phyloP scores from a whole-genome alignment of 2,329 filamentous ascomycete species.

The Venturia asperata region DNA sequence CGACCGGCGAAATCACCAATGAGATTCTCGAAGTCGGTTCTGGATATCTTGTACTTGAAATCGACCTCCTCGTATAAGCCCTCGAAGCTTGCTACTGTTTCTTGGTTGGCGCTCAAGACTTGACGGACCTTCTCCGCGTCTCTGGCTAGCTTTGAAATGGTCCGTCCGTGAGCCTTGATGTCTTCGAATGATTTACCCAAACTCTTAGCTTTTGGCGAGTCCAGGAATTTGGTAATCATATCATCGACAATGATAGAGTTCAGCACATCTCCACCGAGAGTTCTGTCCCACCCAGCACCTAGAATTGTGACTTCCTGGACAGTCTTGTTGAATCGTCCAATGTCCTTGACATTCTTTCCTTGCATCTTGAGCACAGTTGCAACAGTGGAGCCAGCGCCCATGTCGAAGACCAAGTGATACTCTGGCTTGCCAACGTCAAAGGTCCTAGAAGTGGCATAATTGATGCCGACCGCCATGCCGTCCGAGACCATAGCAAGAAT shows the following conservation, averaged over 20 bases:
- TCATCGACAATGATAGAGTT: constrained; percentile 85
- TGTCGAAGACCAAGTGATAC: constrained; percentile 90
- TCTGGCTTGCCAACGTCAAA: constrained; percentile 87
- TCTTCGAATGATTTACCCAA: constrained; percentile 54
- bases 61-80: constrained; percentile 85
- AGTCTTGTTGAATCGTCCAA: constrained; percentile 92
- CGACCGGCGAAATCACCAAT: constrained; percentile 60
- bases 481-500: constrained; percentile 82
- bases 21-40: constrained; percentile 74
- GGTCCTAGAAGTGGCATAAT: constrained; percentile 86
- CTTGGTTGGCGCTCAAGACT: constrained; percentile 85
- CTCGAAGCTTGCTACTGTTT: constrained; percentile 75
- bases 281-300: constrained; percentile 80
- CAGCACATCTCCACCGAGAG: constrained; percentile 80
- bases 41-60: constrained; percentile 82
- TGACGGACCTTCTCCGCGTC: constrained; percentile 83
- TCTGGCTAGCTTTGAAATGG: constrained; percentile 85
- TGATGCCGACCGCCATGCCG: constrained; percentile 83
- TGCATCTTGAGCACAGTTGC: constrained; percentile 88
- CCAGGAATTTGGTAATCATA: constrained; percentile 67
- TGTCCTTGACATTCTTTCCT: constrained; percentile 78
- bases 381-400: constrained; percentile 92
- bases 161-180: constrained; percentile 69
- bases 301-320: constrained; percentile 89
- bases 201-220: constrained; percentile 54